Percentiles rank a stretch among this genome's conserved stretches.
Conservation (phyloP, 2,329 filamentous ascomycete genomes). For the Paecilomyces variotii region DNA sequence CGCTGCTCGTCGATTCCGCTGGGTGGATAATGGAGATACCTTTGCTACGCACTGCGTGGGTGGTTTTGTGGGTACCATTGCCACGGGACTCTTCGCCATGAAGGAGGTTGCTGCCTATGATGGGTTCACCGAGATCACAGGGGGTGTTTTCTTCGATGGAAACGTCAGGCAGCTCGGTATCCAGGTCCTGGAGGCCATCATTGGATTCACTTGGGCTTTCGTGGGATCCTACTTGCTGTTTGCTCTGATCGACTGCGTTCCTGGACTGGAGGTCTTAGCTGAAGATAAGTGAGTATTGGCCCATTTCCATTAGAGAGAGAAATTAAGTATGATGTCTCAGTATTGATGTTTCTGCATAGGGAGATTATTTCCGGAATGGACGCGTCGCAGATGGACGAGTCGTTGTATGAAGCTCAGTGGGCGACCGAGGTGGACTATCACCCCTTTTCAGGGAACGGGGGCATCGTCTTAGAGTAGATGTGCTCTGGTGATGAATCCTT, state of each 20-base stretch:
- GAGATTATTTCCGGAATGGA: conserved; percentile 43
- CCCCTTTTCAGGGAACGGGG: conserved; percentile 6
- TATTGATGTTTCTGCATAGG: neutral
- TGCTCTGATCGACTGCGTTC: conserved; percentile 45
- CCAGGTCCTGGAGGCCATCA: conserved; percentile 44
- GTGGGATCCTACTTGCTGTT: conserved; percentile 42
- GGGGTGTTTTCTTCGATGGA: conserved; percentile 47
- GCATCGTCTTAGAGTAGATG: neutral
- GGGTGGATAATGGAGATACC: conserved; percentile 50
- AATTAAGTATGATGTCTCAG: neutral
- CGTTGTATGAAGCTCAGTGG: conserved; percentile 32
- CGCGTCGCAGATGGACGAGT: conserved; percentile 44
- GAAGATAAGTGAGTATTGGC: conserved; percentile 41
- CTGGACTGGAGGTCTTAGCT: conserved; percentile 45
- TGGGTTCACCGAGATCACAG: conserved; percentile 40
- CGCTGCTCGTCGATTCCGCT: conserved; percentile 38
- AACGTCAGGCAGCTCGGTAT: conserved; percentile 44
- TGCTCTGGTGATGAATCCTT: too few species aligned
- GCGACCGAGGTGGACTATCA: conserved; percentile 21
- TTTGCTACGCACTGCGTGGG: conserved; percentile 50
- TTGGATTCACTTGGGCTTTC: conserved; percentile 47
- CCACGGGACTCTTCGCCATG: conserved; percentile 44
- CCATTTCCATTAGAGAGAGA: neutral
- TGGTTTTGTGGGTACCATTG: conserved; percentile 43
- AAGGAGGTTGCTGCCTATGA: conserved; percentile 45